These are phyloP conservation scores for Fraxinus platypoda DNA, from an alignment of 305 asterid species.

Conservation along the genomic window DNA sequence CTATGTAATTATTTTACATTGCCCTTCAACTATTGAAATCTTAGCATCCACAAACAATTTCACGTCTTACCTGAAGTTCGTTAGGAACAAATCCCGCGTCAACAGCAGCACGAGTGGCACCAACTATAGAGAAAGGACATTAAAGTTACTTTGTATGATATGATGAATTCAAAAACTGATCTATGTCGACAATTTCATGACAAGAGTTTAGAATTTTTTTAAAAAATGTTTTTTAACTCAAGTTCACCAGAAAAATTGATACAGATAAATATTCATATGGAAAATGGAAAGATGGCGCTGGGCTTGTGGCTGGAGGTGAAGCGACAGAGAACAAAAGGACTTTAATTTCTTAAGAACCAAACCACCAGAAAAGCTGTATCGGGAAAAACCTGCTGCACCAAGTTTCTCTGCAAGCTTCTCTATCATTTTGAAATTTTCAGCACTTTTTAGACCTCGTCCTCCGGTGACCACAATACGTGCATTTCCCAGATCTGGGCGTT, in stretches of 20 bases:
- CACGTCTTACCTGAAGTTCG: constrained; percentile 76
- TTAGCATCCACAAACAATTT: not conserved
- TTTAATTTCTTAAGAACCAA: constrained; percentile 1
- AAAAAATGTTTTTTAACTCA: not conserved
- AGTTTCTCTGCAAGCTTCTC: constrained; percentile 95
- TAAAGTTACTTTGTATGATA: constrained; percentile 13
- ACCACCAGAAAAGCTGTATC: not conserved
- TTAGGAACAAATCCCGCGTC: constrained; percentile 96
- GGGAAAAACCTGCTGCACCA: constrained; percentile 87
- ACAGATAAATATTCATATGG: not conserved
- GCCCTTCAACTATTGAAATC: not conserved
- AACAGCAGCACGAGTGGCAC: constrained; percentile 99
- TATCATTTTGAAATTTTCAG: constrained; percentile 86
- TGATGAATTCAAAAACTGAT: constrained; percentile 13
- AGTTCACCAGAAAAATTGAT: constrained; percentile 19
- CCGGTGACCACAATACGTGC: constrained; percentile 85
- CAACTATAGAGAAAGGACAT: constrained; percentile 50
- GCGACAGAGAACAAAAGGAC: not conserved
- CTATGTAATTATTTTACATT: not conserved
- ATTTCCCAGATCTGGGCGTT: constrained; percentile 89
- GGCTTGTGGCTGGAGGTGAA: not conserved
- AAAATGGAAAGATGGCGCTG: not conserved
- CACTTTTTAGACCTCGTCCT: constrained; percentile 91
- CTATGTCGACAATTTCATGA: not conserved
- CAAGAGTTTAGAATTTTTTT: not conserved